Percentiles rank a stretch among this genome's conserved stretches.
phyloP scores from a whole-genome alignment of 768 basidiomycete species.

The Pleurotus djamor region DNA sequence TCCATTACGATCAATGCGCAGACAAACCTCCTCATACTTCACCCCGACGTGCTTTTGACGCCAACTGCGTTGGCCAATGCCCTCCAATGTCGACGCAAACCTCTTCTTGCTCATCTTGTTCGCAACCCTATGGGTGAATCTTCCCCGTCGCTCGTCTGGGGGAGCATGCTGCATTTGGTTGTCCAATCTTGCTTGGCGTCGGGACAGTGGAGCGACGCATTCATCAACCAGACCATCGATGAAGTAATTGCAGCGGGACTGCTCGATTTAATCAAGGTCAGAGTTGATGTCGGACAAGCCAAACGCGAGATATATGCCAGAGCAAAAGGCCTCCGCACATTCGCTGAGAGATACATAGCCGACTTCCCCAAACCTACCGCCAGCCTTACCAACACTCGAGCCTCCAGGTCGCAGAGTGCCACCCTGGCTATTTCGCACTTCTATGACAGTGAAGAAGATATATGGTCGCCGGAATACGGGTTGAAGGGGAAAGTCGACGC shows the following conservation, averaged over 20 bases:
- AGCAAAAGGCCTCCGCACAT: conserved; percentile 63
- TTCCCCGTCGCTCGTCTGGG: conserved; percentile 79
- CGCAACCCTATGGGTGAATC: conserved; percentile 51
- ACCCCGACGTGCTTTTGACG: conserved; percentile 91
- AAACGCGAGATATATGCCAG: conserved; percentile 57
- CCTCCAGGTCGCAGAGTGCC: conserved; percentile 43
- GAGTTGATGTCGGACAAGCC: conserved; percentile 59
- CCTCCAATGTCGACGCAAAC: conserved; percentile 80
- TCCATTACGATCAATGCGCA: conserved; percentile 61
- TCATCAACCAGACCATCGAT: conserved; percentile 60
- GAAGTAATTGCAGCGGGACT: conserved; percentile 52
- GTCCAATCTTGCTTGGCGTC: conserved; percentile 76
- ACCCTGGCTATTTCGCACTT: conserved; percentile 72
- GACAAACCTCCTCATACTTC: conserved; percentile 75
- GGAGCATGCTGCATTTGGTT: conserved; percentile 90
- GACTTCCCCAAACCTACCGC: conserved; percentile 66
- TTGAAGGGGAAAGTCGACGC: conserved; percentile 96
- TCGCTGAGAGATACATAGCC: conserved; percentile 66
- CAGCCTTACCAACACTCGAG: conserved; percentile 65
- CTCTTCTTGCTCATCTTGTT: conserved; percentile 69
- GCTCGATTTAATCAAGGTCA: conserved; percentile 60
- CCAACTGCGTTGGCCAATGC: conserved; percentile 87
- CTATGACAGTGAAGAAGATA: conserved; percentile 93
- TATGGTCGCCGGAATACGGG: conserved; percentile 95
- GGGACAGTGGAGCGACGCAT: conserved; percentile 59